Base-by-base conservation (phyloP, 2,329 filamentous ascomycete genomes). In the Alternaria rosae region DNA sequence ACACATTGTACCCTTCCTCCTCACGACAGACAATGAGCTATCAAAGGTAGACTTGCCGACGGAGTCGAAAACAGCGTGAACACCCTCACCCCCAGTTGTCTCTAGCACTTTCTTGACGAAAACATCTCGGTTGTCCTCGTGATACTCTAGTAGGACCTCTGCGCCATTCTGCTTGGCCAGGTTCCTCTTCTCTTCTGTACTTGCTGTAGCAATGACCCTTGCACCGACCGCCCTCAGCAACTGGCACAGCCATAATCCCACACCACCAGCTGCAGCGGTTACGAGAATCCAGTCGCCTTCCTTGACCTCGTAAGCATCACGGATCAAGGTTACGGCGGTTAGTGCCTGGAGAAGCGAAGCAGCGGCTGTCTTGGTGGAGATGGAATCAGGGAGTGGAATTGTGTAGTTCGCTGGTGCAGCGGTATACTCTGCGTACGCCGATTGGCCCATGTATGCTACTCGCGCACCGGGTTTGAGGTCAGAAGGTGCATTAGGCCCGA, bases 21-120 rank as follows among this genome's bases (percentile, higher is more conserved):
- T 91, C 56, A 94, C 85, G 70, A 88, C 86, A 67, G 93, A 88
- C 66, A 97, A 77, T 72, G 90, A 91, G 20, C 87, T 84, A 69
- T 97, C 92, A 81, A 95, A 97, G 0, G 94, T 97, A 51, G 86
- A 85, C 82, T 92, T 92, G 12, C 93, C 94, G 3, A 97, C 92
- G 6, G 92, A 91, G 76, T 97, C 93, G 76, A 93, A 96, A 26
- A 97, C 90, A 10, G 90, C 92, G 66, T 88, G 86, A 3, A 91
- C 89, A 8, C 94, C 94, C 62, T 88, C 82, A 0, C 90, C 90
- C 2, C 84, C 86, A 0, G 93, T 97, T 51, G 92, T 88, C 75
- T 91, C 85, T 71, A 85, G 82, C 6, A 92, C 89, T 75, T 86
- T 84, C 61, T 75, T 70, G 2, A 74, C 72, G 48, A 79, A 78